Evolutionary conservation across 139 green algal species (phyloP).

Genomic region (Zygnema circumcarinatum): DNA sequence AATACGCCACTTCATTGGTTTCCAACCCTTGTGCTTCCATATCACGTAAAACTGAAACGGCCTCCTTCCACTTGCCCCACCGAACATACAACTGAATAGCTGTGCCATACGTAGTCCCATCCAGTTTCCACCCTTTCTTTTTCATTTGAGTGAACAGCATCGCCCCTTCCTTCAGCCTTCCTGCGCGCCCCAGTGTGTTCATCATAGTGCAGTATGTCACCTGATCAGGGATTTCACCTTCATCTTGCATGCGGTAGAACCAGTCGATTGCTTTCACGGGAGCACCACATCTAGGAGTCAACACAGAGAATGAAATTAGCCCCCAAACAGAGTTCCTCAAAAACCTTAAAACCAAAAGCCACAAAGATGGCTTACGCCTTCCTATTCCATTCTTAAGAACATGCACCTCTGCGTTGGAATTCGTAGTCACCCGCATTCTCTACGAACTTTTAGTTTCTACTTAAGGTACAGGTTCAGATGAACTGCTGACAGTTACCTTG

Average conservation of each 20-base stretch:
- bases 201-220: not conserved
- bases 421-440: too few relatives aligned
- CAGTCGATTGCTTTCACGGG: not conserved
- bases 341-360: too few relatives aligned
- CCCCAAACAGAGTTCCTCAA: too few relatives aligned
- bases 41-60: not conserved
- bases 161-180: not conserved
- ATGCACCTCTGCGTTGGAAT: too few relatives aligned
- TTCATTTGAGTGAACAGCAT: not conserved
- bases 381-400: too few relatives aligned
- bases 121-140: not conserved
- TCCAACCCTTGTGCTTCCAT: not conserved
- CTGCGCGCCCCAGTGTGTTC: not conserved
- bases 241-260: not conserved
- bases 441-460: too few relatives aligned
- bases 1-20: not conserved
- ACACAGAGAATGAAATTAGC: too few relatives aligned
- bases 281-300: not conserved
- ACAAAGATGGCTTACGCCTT: too few relatives aligned
- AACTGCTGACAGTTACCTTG: too few relatives aligned
- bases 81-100: not conserved
- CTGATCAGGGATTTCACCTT: not conserved
- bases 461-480: too few relatives aligned
- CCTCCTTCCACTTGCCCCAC: not conserved
- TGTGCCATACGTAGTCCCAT: not conserved